phyloP scores from a whole-genome alignment of 1,139 yeast genomes.

The Diutina rugosa region DNA sequence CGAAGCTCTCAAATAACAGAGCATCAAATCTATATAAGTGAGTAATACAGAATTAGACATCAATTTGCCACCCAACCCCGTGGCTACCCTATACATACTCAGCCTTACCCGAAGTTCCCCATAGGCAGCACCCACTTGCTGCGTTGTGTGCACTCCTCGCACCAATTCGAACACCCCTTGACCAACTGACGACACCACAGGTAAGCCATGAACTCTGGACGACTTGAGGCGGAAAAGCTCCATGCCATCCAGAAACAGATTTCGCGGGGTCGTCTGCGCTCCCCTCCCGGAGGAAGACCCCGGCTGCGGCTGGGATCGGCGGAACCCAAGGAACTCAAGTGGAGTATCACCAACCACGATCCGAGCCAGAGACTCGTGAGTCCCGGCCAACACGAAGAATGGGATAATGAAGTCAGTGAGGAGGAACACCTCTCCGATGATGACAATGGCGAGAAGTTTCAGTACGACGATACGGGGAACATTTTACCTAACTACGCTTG shows the following conservation, averaged over 20 bases:
- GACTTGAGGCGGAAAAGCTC: conserved; percentile 32
- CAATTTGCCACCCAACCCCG: too few relatives aligned
- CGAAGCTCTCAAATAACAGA: too few relatives aligned
- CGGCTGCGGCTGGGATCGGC: conserved; percentile 24
- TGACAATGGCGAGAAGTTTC: conserved; percentile 42
- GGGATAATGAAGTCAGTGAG: conserved; percentile 39
- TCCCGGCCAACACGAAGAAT: conserved; percentile 9
- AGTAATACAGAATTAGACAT: too few relatives aligned
- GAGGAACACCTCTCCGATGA: conserved; percentile 60
- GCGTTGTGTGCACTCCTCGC: background rate
- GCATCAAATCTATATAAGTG: too few relatives aligned
- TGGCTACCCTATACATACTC: background rate
- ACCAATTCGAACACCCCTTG: background rate
- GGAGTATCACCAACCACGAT: conserved; percentile 40
- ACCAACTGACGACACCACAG: background rate
- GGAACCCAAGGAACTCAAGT: conserved; percentile 30
- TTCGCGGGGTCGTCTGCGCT: conserved; percentile 26
- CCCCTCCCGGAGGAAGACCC: conserved; percentile 18
- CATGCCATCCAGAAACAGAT: conserved; percentile 27
- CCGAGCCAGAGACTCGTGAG: conserved; percentile 41
- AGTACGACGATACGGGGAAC: conserved; percentile 49
- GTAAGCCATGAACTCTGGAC: background rate
- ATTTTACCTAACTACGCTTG: conserved; percentile 47
- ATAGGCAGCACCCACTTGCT: background rate
- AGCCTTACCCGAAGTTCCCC: background rate